Evolutionary conservation across 2,329 filamentous ascomycete genomes (phyloP).

Genomic region (Diaporthe vaccinii): DNA sequence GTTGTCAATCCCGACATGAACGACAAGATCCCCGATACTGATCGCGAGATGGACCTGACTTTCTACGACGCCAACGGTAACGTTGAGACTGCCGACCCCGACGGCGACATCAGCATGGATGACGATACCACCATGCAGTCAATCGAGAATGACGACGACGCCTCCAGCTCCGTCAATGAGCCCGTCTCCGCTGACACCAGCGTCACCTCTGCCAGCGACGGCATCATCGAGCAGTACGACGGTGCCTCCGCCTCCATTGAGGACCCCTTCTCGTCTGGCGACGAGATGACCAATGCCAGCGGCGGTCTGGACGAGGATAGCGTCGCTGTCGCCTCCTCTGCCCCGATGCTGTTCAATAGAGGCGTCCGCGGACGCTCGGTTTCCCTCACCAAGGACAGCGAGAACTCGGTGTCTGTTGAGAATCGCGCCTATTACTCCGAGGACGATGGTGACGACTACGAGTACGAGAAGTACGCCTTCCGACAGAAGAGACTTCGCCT

Average conservation of each 20-base stretch:
- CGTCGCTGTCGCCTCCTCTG: not conserved
- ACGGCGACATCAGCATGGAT: slow-evolving; percentile 17
- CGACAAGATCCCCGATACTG: slow-evolving; percentile 6
- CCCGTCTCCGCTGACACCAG: not conserved
- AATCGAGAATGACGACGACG: not conserved
- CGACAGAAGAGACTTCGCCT: not conserved
- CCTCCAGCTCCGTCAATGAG: not conserved
- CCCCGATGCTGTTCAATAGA: not conserved
- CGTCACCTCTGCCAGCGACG: not conserved
- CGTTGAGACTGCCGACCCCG: slow-evolving; percentile 11
- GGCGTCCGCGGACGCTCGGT: not conserved
- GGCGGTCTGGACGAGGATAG: not conserved
- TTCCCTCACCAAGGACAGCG: not conserved
- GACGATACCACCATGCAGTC: slow-evolving; percentile 4
- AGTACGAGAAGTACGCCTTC: slow-evolving; percentile 2
- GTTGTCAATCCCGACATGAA: not conserved
- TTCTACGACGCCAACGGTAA: slow-evolving; percentile 24
- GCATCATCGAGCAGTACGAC: not conserved
- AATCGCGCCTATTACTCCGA: not conserved
- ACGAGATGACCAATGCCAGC: not conserved
- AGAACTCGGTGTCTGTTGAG: not conserved
- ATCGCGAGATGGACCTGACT: slow-evolving; percentile 9
- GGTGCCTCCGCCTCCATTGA: not conserved
- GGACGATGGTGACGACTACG: not conserved
- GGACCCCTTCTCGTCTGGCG: not conserved